Evolutionary conservation across 2,329 filamentous ascomycete genomes (phyloP).

Genomic region (Ophiostoma montium): DNA sequence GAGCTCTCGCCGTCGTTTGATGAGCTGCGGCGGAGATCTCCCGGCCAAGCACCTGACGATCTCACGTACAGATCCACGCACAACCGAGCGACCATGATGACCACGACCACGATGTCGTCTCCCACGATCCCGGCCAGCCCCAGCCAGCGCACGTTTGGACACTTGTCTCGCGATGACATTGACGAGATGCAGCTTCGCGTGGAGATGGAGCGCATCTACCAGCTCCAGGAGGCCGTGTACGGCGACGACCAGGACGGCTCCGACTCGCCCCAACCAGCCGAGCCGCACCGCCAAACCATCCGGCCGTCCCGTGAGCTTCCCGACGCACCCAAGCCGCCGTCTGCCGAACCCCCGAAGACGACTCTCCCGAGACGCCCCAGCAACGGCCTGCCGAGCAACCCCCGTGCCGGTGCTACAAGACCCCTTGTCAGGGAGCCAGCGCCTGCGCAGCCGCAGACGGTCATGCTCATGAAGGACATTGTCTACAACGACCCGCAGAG

Average conservation of each 20-base stretch:
- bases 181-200: not conserved
- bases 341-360: slow-evolving; percentile 22
- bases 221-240: slow-evolving; percentile 1
- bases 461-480: slow-evolving; percentile 43
- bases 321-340: slow-evolving; percentile 19
- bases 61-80: not conserved
- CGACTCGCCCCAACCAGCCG: not conserved
- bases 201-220: not conserved
- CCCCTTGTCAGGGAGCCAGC: slow-evolving; percentile 17
- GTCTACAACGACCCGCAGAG: slow-evolving; percentile 37
- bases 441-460: slow-evolving; percentile 27
- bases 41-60: slow-evolving; percentile 22
- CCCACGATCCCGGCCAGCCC: slow-evolving; percentile 4
- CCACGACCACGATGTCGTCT: not conserved
- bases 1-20: slow-evolving; percentile 37
- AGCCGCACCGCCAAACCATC: slow-evolving; percentile 13
- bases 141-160: not conserved
- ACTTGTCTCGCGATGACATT: not conserved
- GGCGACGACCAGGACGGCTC: not conserved
- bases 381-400: slow-evolving; percentile 34
- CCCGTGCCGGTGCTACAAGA: slow-evolving; percentile 25
- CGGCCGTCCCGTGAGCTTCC: slow-evolving; percentile 20
- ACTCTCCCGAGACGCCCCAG: slow-evolving; percentile 30
- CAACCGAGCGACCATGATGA: not conserved
- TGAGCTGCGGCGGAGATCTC: slow-evolving; percentile 37